Conservation (phyloP, 2,329 filamentous ascomycete genomes). For the Geosmithia morbida region DNA sequence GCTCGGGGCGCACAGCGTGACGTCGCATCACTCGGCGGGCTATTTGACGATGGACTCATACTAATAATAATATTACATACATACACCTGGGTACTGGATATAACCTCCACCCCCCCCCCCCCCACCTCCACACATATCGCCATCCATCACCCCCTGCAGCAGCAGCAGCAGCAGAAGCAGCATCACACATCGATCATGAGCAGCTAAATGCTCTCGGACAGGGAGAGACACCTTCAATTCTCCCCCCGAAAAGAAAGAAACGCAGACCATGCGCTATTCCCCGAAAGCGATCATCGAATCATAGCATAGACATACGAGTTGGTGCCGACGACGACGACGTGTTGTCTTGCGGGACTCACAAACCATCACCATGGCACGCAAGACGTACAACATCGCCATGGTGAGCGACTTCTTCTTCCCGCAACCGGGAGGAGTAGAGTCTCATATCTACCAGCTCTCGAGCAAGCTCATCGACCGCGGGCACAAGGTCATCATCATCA, state of each 20-base stretch:
- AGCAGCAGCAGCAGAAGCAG: not conserved
- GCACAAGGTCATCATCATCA: constrained; percentile 96
- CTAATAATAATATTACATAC: too few relatives aligned
- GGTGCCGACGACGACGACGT: not conserved
- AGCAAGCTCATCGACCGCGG: constrained; percentile 94
- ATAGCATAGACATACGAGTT: too few relatives aligned
- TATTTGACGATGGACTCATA: too few relatives aligned
- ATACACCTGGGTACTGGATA: too few relatives aligned
- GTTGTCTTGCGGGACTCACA: not conserved
- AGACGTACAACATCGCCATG: constrained; percentile 66
- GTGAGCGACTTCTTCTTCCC: constrained; percentile 99
- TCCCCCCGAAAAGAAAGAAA: too few relatives aligned
- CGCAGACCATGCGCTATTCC: too few relatives aligned
- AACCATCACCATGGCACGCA: constrained; percentile 30
- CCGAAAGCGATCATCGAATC: too few relatives aligned
- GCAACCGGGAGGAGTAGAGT: constrained; percentile 90
- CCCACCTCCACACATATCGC: not conserved
- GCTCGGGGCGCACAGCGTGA: too few relatives aligned
- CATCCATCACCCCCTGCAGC: not conserved
- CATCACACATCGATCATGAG: not conserved
- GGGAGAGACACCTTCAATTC: not conserved
- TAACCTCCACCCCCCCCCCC: too few relatives aligned
- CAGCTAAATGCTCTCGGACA: not conserved
- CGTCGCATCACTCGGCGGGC: too few relatives aligned
- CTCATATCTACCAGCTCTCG: constrained; percentile 95